Conservation (phyloP, 2,329 filamentous ascomycete species). For the Didymosphaeria variabile region DNA sequence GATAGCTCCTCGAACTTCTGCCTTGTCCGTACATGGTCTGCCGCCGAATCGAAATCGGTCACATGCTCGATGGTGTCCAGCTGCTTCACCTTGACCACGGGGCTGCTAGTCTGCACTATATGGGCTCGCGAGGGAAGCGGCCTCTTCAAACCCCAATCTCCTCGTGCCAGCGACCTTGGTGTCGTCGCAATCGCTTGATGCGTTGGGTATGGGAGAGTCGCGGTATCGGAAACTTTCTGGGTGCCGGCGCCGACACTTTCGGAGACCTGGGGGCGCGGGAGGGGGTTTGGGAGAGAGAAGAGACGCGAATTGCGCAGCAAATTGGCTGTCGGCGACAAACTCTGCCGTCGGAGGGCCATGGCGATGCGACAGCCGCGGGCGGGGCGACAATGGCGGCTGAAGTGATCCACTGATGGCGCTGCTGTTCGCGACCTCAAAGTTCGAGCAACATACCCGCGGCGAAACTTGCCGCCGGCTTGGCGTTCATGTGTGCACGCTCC, state of each 20-base stretch:
- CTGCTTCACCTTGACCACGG: conserved; percentile 77
- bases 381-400: conserved; percentile 45
- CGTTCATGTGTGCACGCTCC: conserved; percentile 1
- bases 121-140: conserved; percentile 76
- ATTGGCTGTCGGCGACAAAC: conserved; percentile 67
- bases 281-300: conserved; percentile 83
- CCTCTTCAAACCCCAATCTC: conserved; percentile 94
- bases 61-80: conserved; percentile 88
- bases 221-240: conserved; percentile 68
- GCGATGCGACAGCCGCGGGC: conserved; percentile 48
- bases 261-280: conserved; percentile 67
- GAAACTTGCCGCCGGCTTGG: conserved; percentile 17
- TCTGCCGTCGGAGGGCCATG: conserved; percentile 48
- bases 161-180: conserved; percentile 73
- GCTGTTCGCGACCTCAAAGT: conserved; percentile 19
- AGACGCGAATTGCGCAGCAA: conserved; percentile 87
- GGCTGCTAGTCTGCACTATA: conserved; percentile 73
- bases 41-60: conserved; percentile 85
- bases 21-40: conserved; percentile 81
- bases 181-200: conserved; percentile 84
- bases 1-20: conserved; percentile 87
- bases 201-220: conserved; percentile 81
- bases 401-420: conserved; percentile 29
- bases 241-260: conserved; percentile 57
- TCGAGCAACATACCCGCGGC: conserved; percentile 10